These are phyloP conservation scores for Colletotrichum musae DNA, from an alignment of 2,329 filamentous ascomycete species.

Conservation along the genomic window DNA sequence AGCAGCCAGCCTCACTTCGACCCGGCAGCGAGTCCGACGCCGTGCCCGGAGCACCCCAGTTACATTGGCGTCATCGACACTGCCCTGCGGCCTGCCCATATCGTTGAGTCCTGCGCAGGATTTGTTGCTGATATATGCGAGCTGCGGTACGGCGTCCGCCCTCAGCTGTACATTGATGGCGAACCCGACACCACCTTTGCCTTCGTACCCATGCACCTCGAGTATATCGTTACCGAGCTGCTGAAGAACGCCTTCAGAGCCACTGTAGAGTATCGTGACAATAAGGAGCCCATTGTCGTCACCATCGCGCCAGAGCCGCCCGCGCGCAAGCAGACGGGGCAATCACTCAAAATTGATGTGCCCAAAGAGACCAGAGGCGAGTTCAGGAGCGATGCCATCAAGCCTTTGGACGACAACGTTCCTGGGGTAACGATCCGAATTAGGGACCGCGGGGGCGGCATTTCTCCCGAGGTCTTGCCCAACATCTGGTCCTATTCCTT, in stretches of 20 bases:
- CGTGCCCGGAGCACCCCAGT: conserved; percentile 68
- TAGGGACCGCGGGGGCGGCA: conserved; percentile 94
- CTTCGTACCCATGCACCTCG: conserved; percentile 94
- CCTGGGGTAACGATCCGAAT: conserved; percentile 96
- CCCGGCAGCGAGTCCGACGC: conserved; percentile 63
- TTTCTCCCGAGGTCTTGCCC: conserved; percentile 84
- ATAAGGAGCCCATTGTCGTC: conserved; percentile 87
- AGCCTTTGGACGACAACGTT: conserved; percentile 73
- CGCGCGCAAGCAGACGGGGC: conserved; percentile 46
- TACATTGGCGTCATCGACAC: conserved; percentile 98
- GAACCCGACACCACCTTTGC: conserved; percentile 91
- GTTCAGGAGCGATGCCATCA: conserved; percentile 64
- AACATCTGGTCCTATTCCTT: conserved; percentile 98
- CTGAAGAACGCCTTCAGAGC: conserved; percentile 98
- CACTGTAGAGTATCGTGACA: conserved; percentile 86
- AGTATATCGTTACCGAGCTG: conserved; percentile 97
- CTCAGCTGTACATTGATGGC: conserved; percentile 84
- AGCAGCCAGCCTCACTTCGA: conserved; percentile 79
- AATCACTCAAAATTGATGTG: conserved; percentile 51
- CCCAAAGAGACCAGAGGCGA: conserved; percentile 56
- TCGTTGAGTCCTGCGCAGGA: conserved; percentile 86
- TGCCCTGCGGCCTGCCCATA: conserved; percentile 82
- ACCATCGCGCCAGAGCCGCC: conserved; percentile 84
- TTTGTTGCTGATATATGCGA: conserved; percentile 98
- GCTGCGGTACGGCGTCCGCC: conserved; percentile 92